These are phyloP conservation scores for Suhomyces atakaporum DNA, from an alignment of 1,139 yeast genomes.

Conservation along the genomic window DNA sequence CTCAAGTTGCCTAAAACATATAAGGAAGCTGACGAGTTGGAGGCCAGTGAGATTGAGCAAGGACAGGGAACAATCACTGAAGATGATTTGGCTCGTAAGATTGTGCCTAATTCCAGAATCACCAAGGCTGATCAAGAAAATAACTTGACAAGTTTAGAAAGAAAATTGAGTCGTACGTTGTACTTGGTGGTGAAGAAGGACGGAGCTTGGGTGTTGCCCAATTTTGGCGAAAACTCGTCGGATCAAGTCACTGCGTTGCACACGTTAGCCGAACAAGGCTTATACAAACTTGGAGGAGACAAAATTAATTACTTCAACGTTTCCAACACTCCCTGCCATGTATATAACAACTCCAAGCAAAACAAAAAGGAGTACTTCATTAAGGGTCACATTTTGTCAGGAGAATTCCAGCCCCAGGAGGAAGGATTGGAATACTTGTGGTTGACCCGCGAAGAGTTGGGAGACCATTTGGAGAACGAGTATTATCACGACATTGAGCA, in stretches of 20 bases:
- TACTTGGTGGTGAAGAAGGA: slow-evolving; percentile 63
- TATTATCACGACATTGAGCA: slow-evolving; percentile 60
- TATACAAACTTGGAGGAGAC: slow-evolving; percentile 71
- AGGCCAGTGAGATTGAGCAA: slow-evolving; percentile 32
- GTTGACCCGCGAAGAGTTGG: slow-evolving; percentile 82
- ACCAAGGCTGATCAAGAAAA: slow-evolving; percentile 74
- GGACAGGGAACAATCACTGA: slow-evolving; percentile 31
- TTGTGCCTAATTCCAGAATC: slow-evolving; percentile 66
- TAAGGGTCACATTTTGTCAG: slow-evolving; percentile 90
- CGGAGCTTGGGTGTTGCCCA: slow-evolving; percentile 76
- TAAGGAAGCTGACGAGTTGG: slow-evolving; percentile 36
- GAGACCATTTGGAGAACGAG: slow-evolving; percentile 50
- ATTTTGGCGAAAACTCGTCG: slow-evolving; percentile 46
- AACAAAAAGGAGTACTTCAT: slow-evolving; percentile 63
- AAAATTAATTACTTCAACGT: slow-evolving; percentile 85
- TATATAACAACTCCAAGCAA: slow-evolving; percentile 38
- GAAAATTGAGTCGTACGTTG: slow-evolving; percentile 77
- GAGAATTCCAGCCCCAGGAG: slow-evolving; percentile 61
- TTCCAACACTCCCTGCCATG: slow-evolving; percentile 84
- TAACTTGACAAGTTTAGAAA: slow-evolving; percentile 69
- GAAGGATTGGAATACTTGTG: slow-evolving; percentile 56
- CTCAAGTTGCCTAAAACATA: slow-evolving; percentile 66
- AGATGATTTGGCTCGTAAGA: slow-evolving; percentile 67
- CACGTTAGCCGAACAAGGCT: slow-evolving; percentile 72
- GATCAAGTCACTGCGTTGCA: slow-evolving; percentile 56